phyloP scores from a whole-genome alignment of 2,329 filamentous ascomycete species.

The Lomentospora prolificans region DNA sequence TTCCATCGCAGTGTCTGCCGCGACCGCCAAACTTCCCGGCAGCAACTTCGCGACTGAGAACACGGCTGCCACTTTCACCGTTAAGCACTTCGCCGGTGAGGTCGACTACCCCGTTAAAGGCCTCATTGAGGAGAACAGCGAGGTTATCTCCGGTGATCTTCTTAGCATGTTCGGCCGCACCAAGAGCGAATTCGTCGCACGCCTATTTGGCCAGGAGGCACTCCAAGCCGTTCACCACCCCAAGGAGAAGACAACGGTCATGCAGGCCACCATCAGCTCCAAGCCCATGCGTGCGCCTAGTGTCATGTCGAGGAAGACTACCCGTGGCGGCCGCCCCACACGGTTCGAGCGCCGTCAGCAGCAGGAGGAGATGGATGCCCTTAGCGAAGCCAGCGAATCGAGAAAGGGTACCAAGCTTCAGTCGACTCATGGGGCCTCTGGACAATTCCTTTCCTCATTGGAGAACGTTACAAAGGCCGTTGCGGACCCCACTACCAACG shows the following conservation, averaged over 20 bases:
- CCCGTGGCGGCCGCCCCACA: slow-evolving; percentile 19
- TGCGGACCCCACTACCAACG: slow-evolving; percentile 72
- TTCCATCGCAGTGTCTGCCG: slow-evolving; percentile 68
- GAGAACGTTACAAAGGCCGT: slow-evolving; percentile 87
- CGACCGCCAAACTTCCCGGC: slow-evolving; percentile 68
- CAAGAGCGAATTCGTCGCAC: slow-evolving; percentile 78
- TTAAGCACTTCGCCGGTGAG: slow-evolving; percentile 93
- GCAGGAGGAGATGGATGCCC: slow-evolving; percentile 36
- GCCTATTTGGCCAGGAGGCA: slow-evolving; percentile 92
- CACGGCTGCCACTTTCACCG: slow-evolving; percentile 69
- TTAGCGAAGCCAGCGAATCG: slow-evolving; percentile 36
- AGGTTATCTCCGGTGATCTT: slow-evolving; percentile 89
- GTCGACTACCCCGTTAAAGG: slow-evolving; percentile 87
- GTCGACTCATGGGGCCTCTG: slow-evolving; percentile 75
- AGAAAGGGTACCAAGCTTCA: slow-evolving; percentile 32
- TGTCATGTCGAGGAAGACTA: slow-evolving; percentile 73
- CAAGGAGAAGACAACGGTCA: slow-evolving; percentile 78
- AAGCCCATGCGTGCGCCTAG: slow-evolving; percentile 89
- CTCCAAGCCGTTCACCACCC: slow-evolving; percentile 90
- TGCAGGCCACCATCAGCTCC: slow-evolving; percentile 93
- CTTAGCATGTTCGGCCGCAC: slow-evolving; percentile 88
- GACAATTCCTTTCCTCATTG: slow-evolving; percentile 80
- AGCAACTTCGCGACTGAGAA: slow-evolving; percentile 87
- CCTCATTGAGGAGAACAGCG: slow-evolving; percentile 88
- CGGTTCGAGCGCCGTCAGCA: slow-evolving; percentile 28